Evolutionary conservation across 78 protist species (phyloP), one percentile per base, ranked within the genome.

Genomic region (Guillardia theta): DNA sequence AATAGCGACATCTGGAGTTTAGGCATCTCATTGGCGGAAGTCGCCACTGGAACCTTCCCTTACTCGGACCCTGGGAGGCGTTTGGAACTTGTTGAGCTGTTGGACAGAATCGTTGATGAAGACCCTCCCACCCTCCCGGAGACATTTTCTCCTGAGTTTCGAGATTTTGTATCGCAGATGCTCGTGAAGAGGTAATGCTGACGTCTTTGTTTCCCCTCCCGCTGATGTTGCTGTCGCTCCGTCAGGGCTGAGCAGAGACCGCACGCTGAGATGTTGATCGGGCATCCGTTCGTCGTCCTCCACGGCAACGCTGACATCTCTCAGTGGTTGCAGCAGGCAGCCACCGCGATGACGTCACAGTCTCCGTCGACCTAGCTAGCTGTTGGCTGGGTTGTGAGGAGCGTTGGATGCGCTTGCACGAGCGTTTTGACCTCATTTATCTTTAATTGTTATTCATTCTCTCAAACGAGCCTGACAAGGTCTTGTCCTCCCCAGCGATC

Each of bases 1-100:
- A 80, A 80, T 48, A 44, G 53, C 45, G 90, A 80, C 50, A 44
- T 80, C 36, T 80, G 90, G 90, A 37, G 45, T 30, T 43, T 80
- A 48, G 90, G 45, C 18, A 80, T 80, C 43, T 1, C 87, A 44
- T 44, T 76, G 87, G 39, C 37, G 10, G 87, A 76, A 27, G n/a
- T n/a, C 87, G 22, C 22, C 43, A 76, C 87, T 12, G 87, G 87
- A 24, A 0, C 37, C 87, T 76, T 76, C 44, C 87, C 87, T 27
- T 76, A 76, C 87, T 24, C 2, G n/a, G 87, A 27, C 87, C n/a
- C n/a, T 6, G n/a, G 19, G 19, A 30, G 80, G 6, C 44, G n/a
- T 64, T 15, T 15, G n/a, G 80, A n/a, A 37, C 87, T 22, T 37
- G 87, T 76, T 18, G 87, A 76, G 2, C 43, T 76, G 4, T 27